Base-by-base conservation (phyloP, 2,329 filamentous ascomycete genomes). In the Phaeosphaeriaceae sp. region DNA sequence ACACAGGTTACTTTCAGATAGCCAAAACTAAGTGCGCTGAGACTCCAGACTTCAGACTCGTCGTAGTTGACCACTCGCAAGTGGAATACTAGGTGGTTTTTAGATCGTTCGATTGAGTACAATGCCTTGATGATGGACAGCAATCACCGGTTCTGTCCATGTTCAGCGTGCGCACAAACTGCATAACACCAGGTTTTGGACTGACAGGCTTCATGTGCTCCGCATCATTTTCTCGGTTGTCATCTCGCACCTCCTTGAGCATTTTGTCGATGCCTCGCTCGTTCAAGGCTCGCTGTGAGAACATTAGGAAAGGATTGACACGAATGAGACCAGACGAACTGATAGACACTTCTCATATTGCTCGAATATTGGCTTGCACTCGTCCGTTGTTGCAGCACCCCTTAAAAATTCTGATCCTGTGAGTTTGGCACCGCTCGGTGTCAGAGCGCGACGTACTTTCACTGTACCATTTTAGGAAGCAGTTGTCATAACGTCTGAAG, bases 391-490 rank as follows among this genome's bases (percentile, higher is more conserved):
- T 44, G 93, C 90, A 58, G 89, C 89, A 19, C 93, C 93, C 67
- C 93, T 87, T 20, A 99, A 87, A 73, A 97, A 99, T 79, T 97
- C 95, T 81, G 19, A 20, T 20, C 25, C 49, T 22, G 50, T 59
- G 11, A 48, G 41, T 45, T 48, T 27, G 2, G 17, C 42, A 21
- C 36, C 25, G n/a, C n/a, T 17, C 51, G 22, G n/a, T 33, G 22
- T n/a, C 36, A 27, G 24, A 40, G 27, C 27, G 33, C 42, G 20
- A 44, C 89, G 58, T 84, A 97, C 95, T 98, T 80, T 99, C 95
- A 75, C 93, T 97, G 79, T 99, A 99, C 95, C 95, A 99, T 81
- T 97, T 98, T 64, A 99, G 82, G 77, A 99, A 99, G 81, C 95
- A 99, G 52, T 90, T 93, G 78, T 99, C 95, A 76, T 99, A 99